Conservation (phyloP, 306 rosid genomes). For the Luffa acutangula region DNA sequence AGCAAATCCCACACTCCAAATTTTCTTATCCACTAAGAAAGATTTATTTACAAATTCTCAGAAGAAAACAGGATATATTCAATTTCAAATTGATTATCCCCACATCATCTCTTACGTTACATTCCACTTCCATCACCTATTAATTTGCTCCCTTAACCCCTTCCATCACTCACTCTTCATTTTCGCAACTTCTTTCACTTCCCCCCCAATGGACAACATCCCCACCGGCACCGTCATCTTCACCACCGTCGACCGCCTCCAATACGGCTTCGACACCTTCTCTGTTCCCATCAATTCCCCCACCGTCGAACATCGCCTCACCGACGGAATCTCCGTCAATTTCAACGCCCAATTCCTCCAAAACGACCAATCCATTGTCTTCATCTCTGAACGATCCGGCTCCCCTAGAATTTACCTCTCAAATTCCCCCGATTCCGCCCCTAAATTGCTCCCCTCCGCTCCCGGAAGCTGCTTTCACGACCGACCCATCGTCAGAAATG, state of each 20-base stretch:
- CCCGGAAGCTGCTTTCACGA: constrained; percentile 46
- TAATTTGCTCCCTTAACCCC: neutral
- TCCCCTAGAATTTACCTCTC: constrained; percentile 31
- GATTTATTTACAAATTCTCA: neutral
- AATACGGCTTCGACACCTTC: constrained; percentile 77
- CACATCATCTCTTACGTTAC: neutral
- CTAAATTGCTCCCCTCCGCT: constrained; percentile 17
- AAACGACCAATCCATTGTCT: constrained; percentile 25
- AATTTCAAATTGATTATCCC: neutral
- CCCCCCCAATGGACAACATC: constrained; percentile 13
- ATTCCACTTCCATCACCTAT: neutral
- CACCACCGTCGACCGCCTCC: constrained; percentile 40
- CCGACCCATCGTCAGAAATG: constrained; percentile 41
- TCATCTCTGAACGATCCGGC: constrained; percentile 64
- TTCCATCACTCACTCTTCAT: neutral
- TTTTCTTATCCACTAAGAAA: neutral
- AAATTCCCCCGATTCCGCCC: constrained; percentile 20
- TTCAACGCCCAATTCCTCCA: constrained; percentile 61
- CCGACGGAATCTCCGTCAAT: constrained; percentile 67
- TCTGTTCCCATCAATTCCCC: constrained; percentile 5
- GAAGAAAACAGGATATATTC: neutral
- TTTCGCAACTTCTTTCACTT: neutral
- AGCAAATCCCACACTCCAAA: neutral
- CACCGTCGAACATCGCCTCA: constrained; percentile 33
- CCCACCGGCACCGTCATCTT: constrained; percentile 50